These are phyloP conservation scores for Tulasnella sp. DNA, from an alignment of 768 basidiomycete genomes.

Conservation along the genomic window DNA sequence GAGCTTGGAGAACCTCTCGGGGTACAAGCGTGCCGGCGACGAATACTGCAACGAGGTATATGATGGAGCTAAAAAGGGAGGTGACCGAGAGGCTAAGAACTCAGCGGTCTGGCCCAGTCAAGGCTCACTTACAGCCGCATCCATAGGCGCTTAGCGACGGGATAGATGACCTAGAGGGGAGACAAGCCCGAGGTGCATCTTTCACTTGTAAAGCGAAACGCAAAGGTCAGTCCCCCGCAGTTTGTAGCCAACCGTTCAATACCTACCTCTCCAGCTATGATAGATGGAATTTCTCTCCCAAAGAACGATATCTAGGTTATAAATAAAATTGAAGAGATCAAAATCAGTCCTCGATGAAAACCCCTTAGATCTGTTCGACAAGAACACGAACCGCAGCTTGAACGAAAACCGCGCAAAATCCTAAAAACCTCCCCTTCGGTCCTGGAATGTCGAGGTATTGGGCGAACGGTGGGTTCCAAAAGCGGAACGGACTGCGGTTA, in stretches of 20 bases:
- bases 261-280: slow-evolving; percentile 22
- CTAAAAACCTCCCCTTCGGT: slow-evolving; percentile 55
- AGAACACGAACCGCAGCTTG: slow-evolving; percentile 41
- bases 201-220: background rate
- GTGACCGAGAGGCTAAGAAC: background rate
- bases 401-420: slow-evolving; percentile 58
- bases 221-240: background rate
- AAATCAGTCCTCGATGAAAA: too few species aligned
- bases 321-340: background rate
- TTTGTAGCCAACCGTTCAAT: background rate
- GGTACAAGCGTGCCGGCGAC: slow-evolving; percentile 9
- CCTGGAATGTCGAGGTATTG: slow-evolving; percentile 52
- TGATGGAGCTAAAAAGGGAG: background rate
- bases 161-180: background rate
- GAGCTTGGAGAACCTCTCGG: background rate
- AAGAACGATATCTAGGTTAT: slow-evolving; percentile 5
- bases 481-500: background rate
- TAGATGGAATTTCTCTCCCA: slow-evolving; percentile 16
- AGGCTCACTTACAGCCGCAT: background rate
- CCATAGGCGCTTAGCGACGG: background rate
- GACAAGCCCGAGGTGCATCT: background rate
- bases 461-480: slow-evolving; percentile 48
- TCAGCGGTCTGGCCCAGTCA: background rate
- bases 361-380: slow-evolving; percentile 25
- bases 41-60: slow-evolving; percentile 17